These are phyloP conservation scores for Saccharomycopsis microspora DNA, from an alignment of 805 yeast species.

Conservation along the genomic window DNA sequence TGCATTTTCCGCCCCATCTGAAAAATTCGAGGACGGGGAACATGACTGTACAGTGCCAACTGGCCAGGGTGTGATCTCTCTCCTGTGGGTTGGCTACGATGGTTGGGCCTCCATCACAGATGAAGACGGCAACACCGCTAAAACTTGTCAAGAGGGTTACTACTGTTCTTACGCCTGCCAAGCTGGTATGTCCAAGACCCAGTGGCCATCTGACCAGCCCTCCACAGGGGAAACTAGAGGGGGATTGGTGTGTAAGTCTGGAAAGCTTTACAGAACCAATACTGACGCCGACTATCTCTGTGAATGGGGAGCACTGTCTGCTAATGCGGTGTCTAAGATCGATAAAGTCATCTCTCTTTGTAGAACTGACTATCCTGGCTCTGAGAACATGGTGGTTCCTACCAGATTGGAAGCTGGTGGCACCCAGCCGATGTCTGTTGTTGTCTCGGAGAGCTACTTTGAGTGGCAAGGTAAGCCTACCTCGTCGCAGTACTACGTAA, in stretches of 20 bases:
- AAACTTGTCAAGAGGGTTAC: constrained; percentile 75
- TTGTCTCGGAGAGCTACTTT: constrained; percentile 68
- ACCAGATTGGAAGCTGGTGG: constrained; percentile 67
- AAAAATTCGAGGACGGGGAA: constrained; percentile 58
- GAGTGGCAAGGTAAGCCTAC: constrained; percentile 72
- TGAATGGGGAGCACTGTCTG: constrained; percentile 61
- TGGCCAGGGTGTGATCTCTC: constrained; percentile 74
- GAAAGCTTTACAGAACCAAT: constrained; percentile 78
- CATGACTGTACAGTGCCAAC: constrained; percentile 64
- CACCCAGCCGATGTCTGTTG: constrained; percentile 60
- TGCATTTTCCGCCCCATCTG: constrained; percentile 36
- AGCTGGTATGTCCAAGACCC: constrained; percentile 98
- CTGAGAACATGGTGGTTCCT: constrained; percentile 97
- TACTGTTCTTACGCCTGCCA: constrained; percentile 98
- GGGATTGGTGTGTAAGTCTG: constrained; percentile 77
- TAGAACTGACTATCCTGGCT: constrained; percentile 99
- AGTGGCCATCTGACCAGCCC: constrained; percentile 91
- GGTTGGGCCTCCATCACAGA: constrained; percentile 69
- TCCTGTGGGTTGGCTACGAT: constrained; percentile 63
- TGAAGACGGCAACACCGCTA: constrained; percentile 51
- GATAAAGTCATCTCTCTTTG: constrained; percentile 71
- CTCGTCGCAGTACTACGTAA: constrained; percentile 94
- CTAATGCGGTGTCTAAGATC: constrained; percentile 45
- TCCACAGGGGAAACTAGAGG: constrained; percentile 84
- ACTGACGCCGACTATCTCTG: constrained; percentile 57